Conservation (phyloP, 352 stramenopile genomes). For the Blastocystis sp. region DNA sequence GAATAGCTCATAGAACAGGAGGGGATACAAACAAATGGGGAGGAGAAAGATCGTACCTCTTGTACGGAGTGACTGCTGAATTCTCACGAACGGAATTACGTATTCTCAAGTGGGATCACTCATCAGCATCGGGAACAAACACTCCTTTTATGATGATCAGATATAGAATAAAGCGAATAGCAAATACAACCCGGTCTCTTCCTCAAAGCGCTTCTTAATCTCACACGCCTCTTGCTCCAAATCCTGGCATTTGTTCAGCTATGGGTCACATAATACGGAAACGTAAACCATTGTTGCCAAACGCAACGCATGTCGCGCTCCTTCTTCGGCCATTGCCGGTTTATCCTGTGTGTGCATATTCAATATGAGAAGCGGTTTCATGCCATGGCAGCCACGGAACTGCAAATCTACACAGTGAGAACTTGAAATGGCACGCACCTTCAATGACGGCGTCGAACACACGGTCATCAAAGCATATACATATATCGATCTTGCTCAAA, state of each 20-base stretch:
- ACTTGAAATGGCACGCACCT: neutral
- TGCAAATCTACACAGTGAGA: conserved; percentile 53
- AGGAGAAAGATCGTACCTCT: too few relatives aligned
- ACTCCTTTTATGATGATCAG: conserved; percentile 16
- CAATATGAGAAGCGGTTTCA: conserved; percentile 66
- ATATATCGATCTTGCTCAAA: conserved; percentile 62
- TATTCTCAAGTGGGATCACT: too few relatives aligned
- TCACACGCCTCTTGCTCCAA: conserved; percentile 46
- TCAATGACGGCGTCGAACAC: conserved; percentile 62
- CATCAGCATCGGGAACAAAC: too few relatives aligned
- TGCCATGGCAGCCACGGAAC: conserved; percentile 1
- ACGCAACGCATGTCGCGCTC: conserved; percentile 23
- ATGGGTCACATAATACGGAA: neutral
- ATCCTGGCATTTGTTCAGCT: conserved; percentile 46
- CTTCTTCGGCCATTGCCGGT: conserved; percentile 25
- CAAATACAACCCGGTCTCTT: conserved; percentile 31
- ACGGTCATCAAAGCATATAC: conserved; percentile 68
- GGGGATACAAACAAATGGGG: neutral
- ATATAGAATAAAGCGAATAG: conserved; percentile 61
- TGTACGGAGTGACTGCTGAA: too few relatives aligned
- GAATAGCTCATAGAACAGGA: neutral
- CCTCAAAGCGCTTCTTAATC: conserved; percentile 44
- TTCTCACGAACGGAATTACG: too few relatives aligned
- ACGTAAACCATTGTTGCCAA: conserved; percentile 32
- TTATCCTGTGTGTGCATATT: conserved; percentile 63